Evolutionary conservation across 805 yeast genomes (phyloP).

Genomic region (Yarrowia sp.): DNA sequence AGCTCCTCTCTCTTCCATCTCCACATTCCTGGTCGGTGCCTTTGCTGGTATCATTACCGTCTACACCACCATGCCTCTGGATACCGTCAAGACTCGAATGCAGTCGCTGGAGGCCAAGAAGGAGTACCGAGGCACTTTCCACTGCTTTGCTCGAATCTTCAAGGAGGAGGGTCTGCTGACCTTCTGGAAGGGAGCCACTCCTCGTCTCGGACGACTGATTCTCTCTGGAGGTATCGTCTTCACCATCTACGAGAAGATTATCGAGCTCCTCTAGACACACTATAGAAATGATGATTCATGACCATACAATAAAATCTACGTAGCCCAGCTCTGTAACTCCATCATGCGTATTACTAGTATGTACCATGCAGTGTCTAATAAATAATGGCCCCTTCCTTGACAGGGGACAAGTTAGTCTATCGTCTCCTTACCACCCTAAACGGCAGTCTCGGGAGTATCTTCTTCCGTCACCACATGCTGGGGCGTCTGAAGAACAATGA

Average conservation of each 20-base stretch:
- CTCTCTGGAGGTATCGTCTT: slow-evolving; percentile 97
- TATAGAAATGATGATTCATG: background rate
- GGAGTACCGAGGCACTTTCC: slow-evolving; percentile 67
- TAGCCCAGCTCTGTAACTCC: background rate
- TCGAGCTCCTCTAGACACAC: slow-evolving; percentile 48
- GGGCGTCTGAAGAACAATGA: slow-evolving; percentile 45
- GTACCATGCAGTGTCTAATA: slow-evolving; percentile 25
- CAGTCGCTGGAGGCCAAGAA: slow-evolving; percentile 80
- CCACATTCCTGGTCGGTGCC: slow-evolving; percentile 88
- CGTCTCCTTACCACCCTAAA: background rate
- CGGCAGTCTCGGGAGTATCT: slow-evolving; percentile 22
- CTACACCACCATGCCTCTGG: slow-evolving; percentile 92
- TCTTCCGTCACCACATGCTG: slow-evolving; percentile 16
- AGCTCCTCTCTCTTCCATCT: slow-evolving; percentile 69
- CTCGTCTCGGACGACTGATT: slow-evolving; percentile 86
- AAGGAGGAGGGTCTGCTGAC: slow-evolving; percentile 85
- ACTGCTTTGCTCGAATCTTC: slow-evolving; percentile 79
- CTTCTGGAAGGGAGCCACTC: slow-evolving; percentile 98
- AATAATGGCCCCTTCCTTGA: background rate
- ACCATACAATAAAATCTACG: background rate
- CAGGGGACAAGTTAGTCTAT: slow-evolving; percentile 17
- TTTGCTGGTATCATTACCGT: slow-evolving; percentile 88
- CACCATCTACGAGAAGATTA: slow-evolving; percentile 90
- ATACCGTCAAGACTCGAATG: slow-evolving; percentile 95
- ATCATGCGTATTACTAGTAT: background rate